phyloP scores from a whole-genome alignment of 768 basidiomycete genomes.

The Auricularia cornea region DNA sequence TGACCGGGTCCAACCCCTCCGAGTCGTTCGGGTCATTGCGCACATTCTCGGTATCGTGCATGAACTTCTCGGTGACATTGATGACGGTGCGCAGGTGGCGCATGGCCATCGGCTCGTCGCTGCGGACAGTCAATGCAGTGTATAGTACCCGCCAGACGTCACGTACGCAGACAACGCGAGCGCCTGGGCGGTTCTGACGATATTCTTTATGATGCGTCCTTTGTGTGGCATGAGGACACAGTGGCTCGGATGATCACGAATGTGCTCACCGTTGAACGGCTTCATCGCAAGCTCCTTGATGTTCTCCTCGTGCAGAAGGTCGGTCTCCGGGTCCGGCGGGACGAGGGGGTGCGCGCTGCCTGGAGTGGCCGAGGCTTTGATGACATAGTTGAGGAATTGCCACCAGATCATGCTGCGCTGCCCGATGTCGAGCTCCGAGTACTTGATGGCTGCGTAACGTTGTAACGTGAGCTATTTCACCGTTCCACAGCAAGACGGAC shows the following conservation, averaged over 20 bases:
- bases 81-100: slow-evolving; percentile 18
- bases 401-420: slow-evolving; percentile 17
- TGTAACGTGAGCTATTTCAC: neutral
- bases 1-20: neutral
- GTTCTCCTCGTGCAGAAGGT: slow-evolving; percentile 9
- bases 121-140: neutral
- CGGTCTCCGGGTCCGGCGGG: neutral
- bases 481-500: neutral
- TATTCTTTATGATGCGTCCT: slow-evolving; percentile 25
- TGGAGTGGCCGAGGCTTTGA: neutral
- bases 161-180: slow-evolving; percentile 19
- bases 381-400: slow-evolving; percentile 18
- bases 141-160: neutral
- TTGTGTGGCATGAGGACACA: neutral
- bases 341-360: neutral
- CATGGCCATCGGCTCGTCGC: slow-evolving; percentile 11
- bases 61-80: slow-evolving; percentile 18
- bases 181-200: slow-evolving; percentile 24
- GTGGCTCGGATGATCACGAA: neutral
- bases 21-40: neutral
- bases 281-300: slow-evolving; percentile 18
- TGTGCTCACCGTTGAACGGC: slow-evolving; percentile 19
- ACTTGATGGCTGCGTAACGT: slow-evolving; percentile 16
- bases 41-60: slow-evolving; percentile 9
- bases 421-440: slow-evolving; percentile 16